Percentiles rank a stretch among this genome's conserved stretches.
Evolutionary conservation across 164 flowering plant genomes (phyloP).

Genomic region (Liriodendron chinense): DNA sequence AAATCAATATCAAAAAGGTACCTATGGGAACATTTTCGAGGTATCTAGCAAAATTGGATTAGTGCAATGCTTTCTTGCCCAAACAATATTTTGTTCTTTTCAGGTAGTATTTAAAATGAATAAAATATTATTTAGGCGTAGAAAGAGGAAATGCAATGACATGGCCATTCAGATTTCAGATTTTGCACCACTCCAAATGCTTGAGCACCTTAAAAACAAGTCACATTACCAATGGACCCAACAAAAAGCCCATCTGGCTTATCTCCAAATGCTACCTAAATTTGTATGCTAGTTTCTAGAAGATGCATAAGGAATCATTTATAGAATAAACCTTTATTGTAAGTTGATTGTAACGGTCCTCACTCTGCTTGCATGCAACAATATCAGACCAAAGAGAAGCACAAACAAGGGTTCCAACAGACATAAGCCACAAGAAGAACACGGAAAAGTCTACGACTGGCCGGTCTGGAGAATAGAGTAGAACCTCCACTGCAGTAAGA

Average conservation of each 20-base stretch:
- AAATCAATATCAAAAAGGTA: too few species aligned
- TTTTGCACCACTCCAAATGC: not conserved
- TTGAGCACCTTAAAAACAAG: not conserved
- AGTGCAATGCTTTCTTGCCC: too few species aligned
- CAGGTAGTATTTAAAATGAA: too few species aligned
- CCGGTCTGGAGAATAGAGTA: slow-evolving; percentile 61
- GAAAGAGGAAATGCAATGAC: too few species aligned
- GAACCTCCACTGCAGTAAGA: slow-evolving; percentile 64
- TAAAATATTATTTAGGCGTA: too few species aligned
- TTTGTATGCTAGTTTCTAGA: not conserved
- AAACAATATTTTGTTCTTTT: too few species aligned
- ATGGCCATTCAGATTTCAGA: too few species aligned
- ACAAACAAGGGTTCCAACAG: slow-evolving; percentile 77
- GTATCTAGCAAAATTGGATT: too few species aligned
- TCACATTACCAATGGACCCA: not conserved
- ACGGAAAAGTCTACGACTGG: slow-evolving; percentile 63
- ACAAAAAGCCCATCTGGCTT: not conserved
- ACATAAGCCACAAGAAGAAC: slow-evolving; percentile 73
- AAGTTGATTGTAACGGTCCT: slow-evolving; percentile 58
- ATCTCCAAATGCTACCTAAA: not conserved
- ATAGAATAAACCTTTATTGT: slow-evolving; percentile 48
- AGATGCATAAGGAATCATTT: not conserved
- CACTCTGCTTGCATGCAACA: slow-evolving; percentile 36
- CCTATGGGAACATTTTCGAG: too few species aligned
- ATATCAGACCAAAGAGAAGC: slow-evolving; percentile 82